Evolutionary conservation across 306 rosid genomes (phyloP), one percentile per base, ranked within the genome.

Genomic region (Cajanus cajan): DNA sequence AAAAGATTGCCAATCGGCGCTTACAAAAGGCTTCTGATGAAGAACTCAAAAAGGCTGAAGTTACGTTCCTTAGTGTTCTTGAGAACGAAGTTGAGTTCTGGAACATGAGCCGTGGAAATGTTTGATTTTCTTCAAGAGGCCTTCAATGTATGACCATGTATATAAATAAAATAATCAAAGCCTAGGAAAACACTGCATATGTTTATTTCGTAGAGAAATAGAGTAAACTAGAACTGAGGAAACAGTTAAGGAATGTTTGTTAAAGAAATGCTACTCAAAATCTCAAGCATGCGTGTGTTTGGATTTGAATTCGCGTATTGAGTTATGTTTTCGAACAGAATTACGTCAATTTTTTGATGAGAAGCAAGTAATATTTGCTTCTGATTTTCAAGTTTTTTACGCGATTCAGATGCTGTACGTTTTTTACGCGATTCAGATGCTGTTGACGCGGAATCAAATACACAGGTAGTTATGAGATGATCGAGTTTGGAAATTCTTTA

Each of bases 71-170:
- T 2, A 37, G 80, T 43, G 89, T 94, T 71, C 82, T 92, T 68
- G 92, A 90, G 48, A 86, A 62, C 25, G 98, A 94, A 78, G 87
- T 94, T 68, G 92, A 83, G 4, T 94, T 94, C 66, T 94, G 97
- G 97, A 92, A 88, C 71, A 90, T 94, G 96, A 87, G 89, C 86
- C 39, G 80, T 12, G 84, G 70, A 48, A 73, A 64, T 68, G 74
- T 74, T 41, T 80, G 78, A 72, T 74, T 33, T 25, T 41, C 59
- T 28, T 63, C 36, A 21, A 47, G 12, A 75, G 68, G 58, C 47
- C 58, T 41, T 33, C 25, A 18, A n/a, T 28, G 64, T n/a, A n/a
- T n/a, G n/a, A n/a, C n/a, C 15, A 40, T 37, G 18, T 19, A 28
- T 16, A 31, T 64, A 18, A 18, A 11, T 51, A 3, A 39, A 25